Evolutionary conservation across 306 rosid species (phyloP), one percentile per base, ranked within the genome.

Genomic region (Vigna trinervia): DNA sequence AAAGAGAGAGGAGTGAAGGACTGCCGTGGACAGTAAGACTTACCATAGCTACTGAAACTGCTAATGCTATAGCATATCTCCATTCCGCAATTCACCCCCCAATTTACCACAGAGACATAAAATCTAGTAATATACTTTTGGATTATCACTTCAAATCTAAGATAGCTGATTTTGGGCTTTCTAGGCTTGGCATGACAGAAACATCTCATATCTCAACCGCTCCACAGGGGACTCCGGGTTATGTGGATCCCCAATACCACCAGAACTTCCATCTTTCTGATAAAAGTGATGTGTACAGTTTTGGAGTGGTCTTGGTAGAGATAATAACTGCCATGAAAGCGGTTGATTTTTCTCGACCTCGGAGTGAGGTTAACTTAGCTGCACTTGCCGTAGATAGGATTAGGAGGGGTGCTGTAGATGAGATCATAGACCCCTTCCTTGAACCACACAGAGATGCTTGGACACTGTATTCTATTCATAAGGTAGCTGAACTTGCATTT

Each of bases 181-280:
- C 99, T 50, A 85, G 99, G 80, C 92, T 95, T 17, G 99, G 97
- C n/a, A 58, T 95, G 87, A 82, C 78, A 4, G 99, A 92, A 87
- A 79, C 79, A 43, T 95, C 99, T 13, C 94, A 93, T 79, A 83
- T 95, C 84, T 95, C 99, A 26, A 95, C 99, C 1, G 96, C 97
- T 20, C 99, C 99, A 19, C 99, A 95, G 74, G 99, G 99, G 45
- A 95, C 99, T 73, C 99, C 99, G 0, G 99, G 99, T 63, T 95
- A 95, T 60, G 93, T 95, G 9, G 99, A 95, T 77, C 99, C 97
- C n/a, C 96, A 95, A 51, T 95, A 95, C 84, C 99, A 95, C 75
- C 99, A 95, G 77, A 95, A 95, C 69, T 92, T 92, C 69, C 93
- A 95, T 69, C 99, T 95, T 78, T 89, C 99, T 14, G 99, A 95